These are phyloP conservation scores for Ephemerocybe angulata DNA, from an alignment of 768 basidiomycete genomes.

Conservation along the genomic window DNA sequence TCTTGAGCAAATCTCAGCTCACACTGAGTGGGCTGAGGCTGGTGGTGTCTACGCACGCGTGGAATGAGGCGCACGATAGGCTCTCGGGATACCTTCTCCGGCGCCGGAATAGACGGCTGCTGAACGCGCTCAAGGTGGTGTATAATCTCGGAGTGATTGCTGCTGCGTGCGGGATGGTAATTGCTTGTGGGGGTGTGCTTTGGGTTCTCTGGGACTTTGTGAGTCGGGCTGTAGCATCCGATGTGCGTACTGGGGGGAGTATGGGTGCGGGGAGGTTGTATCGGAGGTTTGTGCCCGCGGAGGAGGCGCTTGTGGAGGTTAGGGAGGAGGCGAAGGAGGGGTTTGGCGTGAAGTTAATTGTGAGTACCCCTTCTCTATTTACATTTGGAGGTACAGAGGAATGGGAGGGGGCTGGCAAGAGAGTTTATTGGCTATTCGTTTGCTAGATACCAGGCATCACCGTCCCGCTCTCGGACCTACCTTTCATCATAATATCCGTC, in stretches of 20 bases:
- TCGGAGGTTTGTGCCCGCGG: background rate
- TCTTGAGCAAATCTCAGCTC: background rate
- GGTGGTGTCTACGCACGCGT: conserved; percentile 44
- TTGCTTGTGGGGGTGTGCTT: conserved; percentile 25
- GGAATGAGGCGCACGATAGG: conserved; percentile 48
- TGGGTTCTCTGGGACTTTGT: conserved; percentile 23
- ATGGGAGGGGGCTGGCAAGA: too few relatives aligned
- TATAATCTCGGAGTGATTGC: conserved; percentile 51
- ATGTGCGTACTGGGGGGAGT: conserved; percentile 7
- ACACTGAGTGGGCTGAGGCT: conserved; percentile 25
- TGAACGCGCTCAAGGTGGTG: conserved; percentile 26
- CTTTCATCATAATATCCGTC: conserved; percentile 59
- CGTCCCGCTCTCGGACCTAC: conserved; percentile 68
- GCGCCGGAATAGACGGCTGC: conserved; percentile 22
- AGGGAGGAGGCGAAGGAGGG: background rate
- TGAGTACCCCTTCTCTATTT: background rate
- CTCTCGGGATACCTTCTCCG: conserved; percentile 34
- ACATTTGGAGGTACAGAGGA: too few relatives aligned
- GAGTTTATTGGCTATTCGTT: background rate
- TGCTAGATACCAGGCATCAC: conserved; percentile 79
- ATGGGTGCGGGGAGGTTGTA: background rate
- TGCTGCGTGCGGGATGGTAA: conserved; percentile 46
- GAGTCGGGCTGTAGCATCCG: conserved; percentile 13
- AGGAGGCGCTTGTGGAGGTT: background rate
- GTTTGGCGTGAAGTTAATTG: conserved; percentile 1